phyloP scores from a whole-genome alignment of 1,284 basidiomycete species.

The Melampsora medusae region DNA sequence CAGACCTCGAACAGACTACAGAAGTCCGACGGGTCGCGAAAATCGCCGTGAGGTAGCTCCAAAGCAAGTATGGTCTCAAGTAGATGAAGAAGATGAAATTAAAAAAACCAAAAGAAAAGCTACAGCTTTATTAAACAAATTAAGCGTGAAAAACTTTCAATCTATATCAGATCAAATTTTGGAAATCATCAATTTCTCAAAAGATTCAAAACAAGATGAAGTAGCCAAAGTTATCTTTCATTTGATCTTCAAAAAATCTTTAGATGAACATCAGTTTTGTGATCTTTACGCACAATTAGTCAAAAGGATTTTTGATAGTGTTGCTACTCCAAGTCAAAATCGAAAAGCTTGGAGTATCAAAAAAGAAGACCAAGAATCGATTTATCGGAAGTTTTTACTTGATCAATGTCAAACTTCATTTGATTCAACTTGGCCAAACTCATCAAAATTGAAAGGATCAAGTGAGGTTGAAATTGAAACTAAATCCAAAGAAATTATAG shows the following conservation, averaged over 20 bases:
- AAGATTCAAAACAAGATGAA: conserved; percentile 9
- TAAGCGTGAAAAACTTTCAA: neutral
- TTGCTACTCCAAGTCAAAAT: neutral
- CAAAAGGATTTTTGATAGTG: neutral
- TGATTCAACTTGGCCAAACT: neutral
- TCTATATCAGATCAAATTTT: conserved; percentile 10
- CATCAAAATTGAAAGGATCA: neutral
- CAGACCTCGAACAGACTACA: neutral
- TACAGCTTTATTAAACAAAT: neutral
- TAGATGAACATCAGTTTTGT: conserved; percentile 4
- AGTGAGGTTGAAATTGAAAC: neutral
- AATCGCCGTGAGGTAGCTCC: neutral
- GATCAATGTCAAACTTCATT: conserved; percentile 5
- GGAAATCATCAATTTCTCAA: neutral
- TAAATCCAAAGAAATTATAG: neutral
- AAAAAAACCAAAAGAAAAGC: neutral
- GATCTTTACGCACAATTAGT: neutral
- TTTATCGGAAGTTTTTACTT: neutral
- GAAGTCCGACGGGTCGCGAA: neutral
- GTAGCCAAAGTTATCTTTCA: neutral
- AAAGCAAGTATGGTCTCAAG: conserved; percentile 1
- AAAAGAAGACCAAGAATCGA: neutral
- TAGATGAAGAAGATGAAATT: neutral
- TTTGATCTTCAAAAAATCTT: neutral
- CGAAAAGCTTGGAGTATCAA: neutral